phyloP scores from a whole-genome alignment of 2,329 filamentous ascomycete species.

The Alternaria rosae region DNA sequence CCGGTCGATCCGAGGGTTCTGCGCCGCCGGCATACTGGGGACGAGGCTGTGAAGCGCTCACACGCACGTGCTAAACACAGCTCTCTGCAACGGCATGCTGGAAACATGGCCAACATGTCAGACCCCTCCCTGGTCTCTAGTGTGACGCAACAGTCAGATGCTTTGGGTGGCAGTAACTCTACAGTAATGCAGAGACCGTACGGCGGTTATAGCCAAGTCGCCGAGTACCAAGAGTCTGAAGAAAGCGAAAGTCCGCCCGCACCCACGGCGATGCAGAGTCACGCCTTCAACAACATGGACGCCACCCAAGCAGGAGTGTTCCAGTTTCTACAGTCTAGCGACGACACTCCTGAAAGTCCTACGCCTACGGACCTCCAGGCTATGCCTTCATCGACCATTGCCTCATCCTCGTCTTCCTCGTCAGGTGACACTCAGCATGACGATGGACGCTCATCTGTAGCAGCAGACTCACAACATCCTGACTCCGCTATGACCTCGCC shows the following conservation, averaged over 20 bases:
- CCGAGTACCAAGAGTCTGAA: slow-evolving; percentile 29
- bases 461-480: slow-evolving; percentile 23
- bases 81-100: slow-evolving; percentile 44
- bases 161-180: slow-evolving; percentile 56
- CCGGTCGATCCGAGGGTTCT: slow-evolving; percentile 21
- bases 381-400: slow-evolving; percentile 27
- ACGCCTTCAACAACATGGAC: slow-evolving; percentile 27
- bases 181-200: slow-evolving; percentile 56
- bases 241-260: slow-evolving; percentile 24
- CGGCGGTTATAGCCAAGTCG: slow-evolving; percentile 40
- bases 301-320: slow-evolving; percentile 37
- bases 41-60: slow-evolving; percentile 33
- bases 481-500: slow-evolving; percentile 44
- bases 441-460: slow-evolving; percentile 31
- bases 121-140: slow-evolving; percentile 54
- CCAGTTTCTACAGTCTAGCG: slow-evolving; percentile 36
- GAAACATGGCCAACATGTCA: slow-evolving; percentile 38
- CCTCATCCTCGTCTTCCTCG: slow-evolving; percentile 31
- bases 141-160: slow-evolving; percentile 51
- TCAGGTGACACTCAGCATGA: slow-evolving; percentile 27
- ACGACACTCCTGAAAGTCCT: slow-evolving; percentile 16
- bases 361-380: slow-evolving; percentile 15
- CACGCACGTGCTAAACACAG: slow-evolving; percentile 43
- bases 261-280: slow-evolving; percentile 16
- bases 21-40: slow-evolving; percentile 30